These are phyloP conservation scores for Drechslerella dactyloides DNA, from an alignment of 2,329 filamentous ascomycete species.

Conservation along the genomic window DNA sequence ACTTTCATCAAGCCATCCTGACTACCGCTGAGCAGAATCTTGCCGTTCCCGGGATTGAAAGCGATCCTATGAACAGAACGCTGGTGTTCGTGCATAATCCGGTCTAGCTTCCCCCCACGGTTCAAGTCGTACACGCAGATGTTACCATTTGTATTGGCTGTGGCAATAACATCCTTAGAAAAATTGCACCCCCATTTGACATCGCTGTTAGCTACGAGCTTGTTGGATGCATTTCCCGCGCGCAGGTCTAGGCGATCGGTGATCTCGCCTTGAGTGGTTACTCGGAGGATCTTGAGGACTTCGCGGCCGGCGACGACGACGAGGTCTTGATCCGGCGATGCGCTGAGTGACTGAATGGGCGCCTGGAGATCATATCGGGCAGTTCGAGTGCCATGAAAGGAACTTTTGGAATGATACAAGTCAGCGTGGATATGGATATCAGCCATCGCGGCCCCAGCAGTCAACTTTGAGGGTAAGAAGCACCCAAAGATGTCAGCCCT, in stretches of 20 bases:
- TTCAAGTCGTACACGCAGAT: slow-evolving; percentile 54
- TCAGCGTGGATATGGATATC: slow-evolving; percentile 15
- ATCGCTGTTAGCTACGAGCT: slow-evolving; percentile 52
- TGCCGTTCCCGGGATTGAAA: slow-evolving; percentile 54
- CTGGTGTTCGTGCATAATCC: slow-evolving; percentile 53
- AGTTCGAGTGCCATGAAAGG: slow-evolving; percentile 51
- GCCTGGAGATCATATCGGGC: slow-evolving; percentile 52
- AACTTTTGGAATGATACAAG: slow-evolving; percentile 15
- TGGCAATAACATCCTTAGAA: slow-evolving; percentile 53
- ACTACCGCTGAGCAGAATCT: slow-evolving; percentile 53
- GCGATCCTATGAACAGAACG: slow-evolving; percentile 55
- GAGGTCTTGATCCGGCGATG: slow-evolving; percentile 53
- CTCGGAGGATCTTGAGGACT: slow-evolving; percentile 53
- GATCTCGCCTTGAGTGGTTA: slow-evolving; percentile 51
- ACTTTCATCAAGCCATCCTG: slow-evolving; percentile 55
- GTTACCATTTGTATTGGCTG: slow-evolving; percentile 55
- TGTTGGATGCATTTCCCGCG: slow-evolving; percentile 50
- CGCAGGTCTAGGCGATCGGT: slow-evolving; percentile 52
- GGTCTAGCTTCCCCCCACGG: slow-evolving; percentile 51
- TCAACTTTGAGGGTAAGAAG: neutral
- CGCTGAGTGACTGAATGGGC: slow-evolving; percentile 53
- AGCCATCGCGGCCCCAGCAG: slow-evolving; percentile 11
- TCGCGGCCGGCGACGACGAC: slow-evolving; percentile 54
- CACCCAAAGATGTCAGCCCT: neutral
- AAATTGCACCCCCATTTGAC: slow-evolving; percentile 54